A percentile compares a stretch with the other conserved stretches of the same genome.
Conservation (phyloP, 192 early-diverging fungal species). For the Neocallimastix lanati region DNA sequence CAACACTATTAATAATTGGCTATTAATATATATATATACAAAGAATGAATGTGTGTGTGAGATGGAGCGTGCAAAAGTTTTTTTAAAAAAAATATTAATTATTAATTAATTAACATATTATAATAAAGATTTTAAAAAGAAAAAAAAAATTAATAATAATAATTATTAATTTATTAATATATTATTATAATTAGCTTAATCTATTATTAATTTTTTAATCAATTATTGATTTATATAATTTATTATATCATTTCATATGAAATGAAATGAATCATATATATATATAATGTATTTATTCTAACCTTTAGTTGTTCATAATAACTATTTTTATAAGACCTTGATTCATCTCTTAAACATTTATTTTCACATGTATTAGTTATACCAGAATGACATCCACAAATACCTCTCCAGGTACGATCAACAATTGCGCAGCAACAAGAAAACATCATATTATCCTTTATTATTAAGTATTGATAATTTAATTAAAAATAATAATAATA, state of each 20-base stretch:
- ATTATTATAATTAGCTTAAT: no score
- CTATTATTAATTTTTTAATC: background rate
- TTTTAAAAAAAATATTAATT: no score
- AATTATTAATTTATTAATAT: no score
- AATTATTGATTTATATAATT: background rate
- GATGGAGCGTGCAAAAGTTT: background rate
- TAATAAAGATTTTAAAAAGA: no score
- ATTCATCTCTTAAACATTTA: background rate
- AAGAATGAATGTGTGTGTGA: no score
- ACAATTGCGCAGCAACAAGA: conserved; percentile 89
- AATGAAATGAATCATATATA: no score
- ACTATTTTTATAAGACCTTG: background rate
- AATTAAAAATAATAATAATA: background rate
- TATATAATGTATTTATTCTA: background rate
- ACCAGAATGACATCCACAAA: conserved; percentile 63
- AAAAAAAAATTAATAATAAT: no score
- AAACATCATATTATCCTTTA: conserved; percentile 80
- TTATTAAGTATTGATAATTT: conserved; percentile 18
- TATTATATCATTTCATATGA: no score
- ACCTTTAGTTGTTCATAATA: background rate
- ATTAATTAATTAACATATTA: no score
- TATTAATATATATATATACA: no score
- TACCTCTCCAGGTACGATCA: conserved; percentile 55
- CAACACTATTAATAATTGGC: no score
- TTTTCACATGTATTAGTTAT: conserved; percentile 1